Evolutionary conservation across 2,329 filamentous ascomycete genomes (phyloP), one percentile per base, ranked within the genome.

Genomic region (Fusarium azukiicola): DNA sequence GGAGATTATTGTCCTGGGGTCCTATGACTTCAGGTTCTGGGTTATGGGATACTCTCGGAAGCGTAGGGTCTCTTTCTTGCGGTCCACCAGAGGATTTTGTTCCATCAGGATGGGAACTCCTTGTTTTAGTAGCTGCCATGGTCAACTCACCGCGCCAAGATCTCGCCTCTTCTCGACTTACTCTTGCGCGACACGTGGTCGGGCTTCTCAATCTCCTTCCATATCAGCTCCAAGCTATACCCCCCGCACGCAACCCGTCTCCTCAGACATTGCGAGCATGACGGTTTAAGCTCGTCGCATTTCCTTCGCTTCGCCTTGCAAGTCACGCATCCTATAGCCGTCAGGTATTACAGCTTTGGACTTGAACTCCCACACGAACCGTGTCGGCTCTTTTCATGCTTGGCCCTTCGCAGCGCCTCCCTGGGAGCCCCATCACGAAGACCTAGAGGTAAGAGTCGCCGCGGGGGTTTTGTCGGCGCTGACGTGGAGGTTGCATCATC

Each of bases 301-400:
- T 77, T 77, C 47, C 73, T 75, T 63, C 73, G 54, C 32, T 71
- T 70, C 21, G 68, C 64, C 27, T 77, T 77, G 23, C 75, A 77
- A 17, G 70, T 75, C 21, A 73, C 40, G 38, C 75, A 77, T 11
- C 75, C 75, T 77, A 14, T 40, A 36, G 54, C 54, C 21, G 36
- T 19, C 16, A 16, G 27, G 16, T 36, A 36, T 69, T 16, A 49
- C 72, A 23, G 56, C n/a, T 17, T 21, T 32, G 23, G 54, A 40
- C 36, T 32, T 32, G 32, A 44, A n/a, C 54, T 19, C 16, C 32
- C 13, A 5, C 32, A 47, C 74, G 21, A 63, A 77, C 75, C 75
- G 47, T 77, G 66, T 49, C 75, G 70, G 49, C 75, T 77, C 32
- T 76, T 77, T 21, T 69, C 44, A 42, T 74, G 64, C 38, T 49